Conservation (phyloP, 2,329 filamentous ascomycete species). For the Clarireedia sp. region DNA sequence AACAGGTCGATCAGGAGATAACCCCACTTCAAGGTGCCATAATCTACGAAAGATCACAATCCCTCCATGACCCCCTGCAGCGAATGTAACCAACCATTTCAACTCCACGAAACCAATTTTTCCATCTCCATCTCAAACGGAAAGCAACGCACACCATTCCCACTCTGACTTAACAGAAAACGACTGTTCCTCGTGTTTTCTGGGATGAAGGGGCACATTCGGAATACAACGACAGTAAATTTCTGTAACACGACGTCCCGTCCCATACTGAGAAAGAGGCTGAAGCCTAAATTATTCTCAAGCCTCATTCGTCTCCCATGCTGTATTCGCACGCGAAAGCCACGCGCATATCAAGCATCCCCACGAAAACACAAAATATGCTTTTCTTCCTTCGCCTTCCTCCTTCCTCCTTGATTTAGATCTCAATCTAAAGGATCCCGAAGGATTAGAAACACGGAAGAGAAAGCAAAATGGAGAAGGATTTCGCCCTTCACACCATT, state of each 20-base stretch:
- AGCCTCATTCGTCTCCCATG: not conserved
- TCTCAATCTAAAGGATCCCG: not conserved
- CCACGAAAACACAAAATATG: not conserved
- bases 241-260: conserved; percentile 4
- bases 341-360: not conserved
- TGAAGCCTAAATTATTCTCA: conserved; percentile 1
- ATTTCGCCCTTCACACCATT: not conserved
- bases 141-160: not conserved
- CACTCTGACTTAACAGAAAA: conserved; percentile 2
- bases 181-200: conserved; percentile 8
- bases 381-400: not conserved
- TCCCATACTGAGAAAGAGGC: conserved; percentile 3
- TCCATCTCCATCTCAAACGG: conserved; percentile 5
- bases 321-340: not conserved
- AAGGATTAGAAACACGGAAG: not conserved
- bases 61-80: not conserved
- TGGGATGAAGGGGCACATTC: conserved; percentile 3
- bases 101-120: not conserved
- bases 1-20: not conserved
- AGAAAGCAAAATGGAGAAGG: not conserved
- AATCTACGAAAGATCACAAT: conserved; percentile 3
- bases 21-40: conserved; percentile 5
- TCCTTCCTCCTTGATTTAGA: not conserved
- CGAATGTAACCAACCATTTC: conserved; percentile 6
- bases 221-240: conserved; percentile 3